phyloP scores from a whole-genome alignment of 441 rosid species.

The Populus trichocarpa region DNA sequence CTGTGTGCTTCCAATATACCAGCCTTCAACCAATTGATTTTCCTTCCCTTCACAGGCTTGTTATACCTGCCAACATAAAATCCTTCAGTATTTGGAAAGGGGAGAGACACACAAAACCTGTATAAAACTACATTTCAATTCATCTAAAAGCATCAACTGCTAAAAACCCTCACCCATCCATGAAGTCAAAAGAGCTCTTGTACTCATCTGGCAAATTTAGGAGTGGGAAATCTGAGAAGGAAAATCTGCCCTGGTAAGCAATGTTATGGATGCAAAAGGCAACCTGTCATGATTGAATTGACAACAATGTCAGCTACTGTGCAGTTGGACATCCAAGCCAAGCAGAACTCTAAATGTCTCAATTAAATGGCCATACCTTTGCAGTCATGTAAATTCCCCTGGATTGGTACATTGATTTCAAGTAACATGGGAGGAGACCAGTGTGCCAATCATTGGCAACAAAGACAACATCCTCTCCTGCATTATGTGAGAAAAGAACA shows the following conservation, averaged over 20 bases:
- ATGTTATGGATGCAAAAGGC: conserved; percentile 90
- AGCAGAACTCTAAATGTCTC: background rate
- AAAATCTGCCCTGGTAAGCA: conserved; percentile 81
- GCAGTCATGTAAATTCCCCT: conserved; percentile 63
- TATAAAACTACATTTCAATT: background rate
- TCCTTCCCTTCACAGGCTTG: conserved; percentile 80
- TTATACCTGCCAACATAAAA: conserved; percentile 34
- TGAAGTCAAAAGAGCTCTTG: conserved; percentile 72
- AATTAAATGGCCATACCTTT: conserved; percentile 43
- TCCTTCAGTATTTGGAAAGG: background rate
- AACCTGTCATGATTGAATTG: conserved; percentile 42
- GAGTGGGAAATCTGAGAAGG: conserved; percentile 52
- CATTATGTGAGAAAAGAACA: conserved; percentile 8
- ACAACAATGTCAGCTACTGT: background rate
- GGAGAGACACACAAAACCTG: background rate
- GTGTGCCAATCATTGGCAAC: conserved; percentile 96
- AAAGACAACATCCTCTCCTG: conserved; percentile 85
- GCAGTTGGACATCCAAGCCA: background rate
- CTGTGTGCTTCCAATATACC: conserved; percentile 69
- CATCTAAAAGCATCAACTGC: background rate
- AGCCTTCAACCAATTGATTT: conserved; percentile 96
- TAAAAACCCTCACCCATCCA: conserved; percentile 51
- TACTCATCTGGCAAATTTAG: conserved; percentile 63
- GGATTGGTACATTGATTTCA: conserved; percentile 67
- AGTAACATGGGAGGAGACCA: conserved; percentile 80